Base-by-base conservation (phyloP, 1,284 basidiomycete genomes). In the Schizopora paradoxa region DNA sequence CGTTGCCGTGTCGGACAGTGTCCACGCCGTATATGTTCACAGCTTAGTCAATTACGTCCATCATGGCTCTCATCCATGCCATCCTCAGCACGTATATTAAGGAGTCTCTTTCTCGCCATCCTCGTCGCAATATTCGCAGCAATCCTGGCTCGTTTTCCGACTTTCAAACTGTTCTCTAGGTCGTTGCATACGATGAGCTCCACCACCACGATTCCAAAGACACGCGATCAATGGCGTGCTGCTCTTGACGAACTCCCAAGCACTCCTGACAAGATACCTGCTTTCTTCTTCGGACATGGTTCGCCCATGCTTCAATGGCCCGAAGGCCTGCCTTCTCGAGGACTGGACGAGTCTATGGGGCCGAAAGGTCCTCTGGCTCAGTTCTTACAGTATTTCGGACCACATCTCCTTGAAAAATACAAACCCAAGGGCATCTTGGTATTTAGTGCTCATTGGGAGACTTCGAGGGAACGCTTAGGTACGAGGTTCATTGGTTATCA, bases 401-500 rank as follows among this genome's bases (percentile, higher is more conserved):
- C 79, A 2, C 68, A 68, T 0, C 59, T 90, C 22, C 56, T 86
- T 39, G 59, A 75, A 44, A 87, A 87, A 60, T 88, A 88, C 61
- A 69, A 76, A 32, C 84, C 85, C 1, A 81, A 78, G 58, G 85
- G 74, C 8, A 82, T 88, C 47, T 74, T 88, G 2, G 82, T 88
- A 1, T 86, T 88, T 65, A 86, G 82, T 54, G 86, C 86, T 13
- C 86, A 88, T 56, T 88, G 84, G 84, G 86, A 89, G 56, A 79
- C 82, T 0, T 35, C 46, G 5, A 70, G 66, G 5, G 74, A 79
- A 59, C 70, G 73, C 33, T 64, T 77, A 37, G 79, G 80, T 77
- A 56, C 37, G 65, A 44, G 19, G 23, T 22, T 35, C 18, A 52
- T 6, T 35, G 27, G 14, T 29, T 45, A 33, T 54, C 45, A 46